phyloP scores from a whole-genome alignment of 2,329 filamentous ascomycete genomes.

The Aspergillus brunneoviolaceus region DNA sequence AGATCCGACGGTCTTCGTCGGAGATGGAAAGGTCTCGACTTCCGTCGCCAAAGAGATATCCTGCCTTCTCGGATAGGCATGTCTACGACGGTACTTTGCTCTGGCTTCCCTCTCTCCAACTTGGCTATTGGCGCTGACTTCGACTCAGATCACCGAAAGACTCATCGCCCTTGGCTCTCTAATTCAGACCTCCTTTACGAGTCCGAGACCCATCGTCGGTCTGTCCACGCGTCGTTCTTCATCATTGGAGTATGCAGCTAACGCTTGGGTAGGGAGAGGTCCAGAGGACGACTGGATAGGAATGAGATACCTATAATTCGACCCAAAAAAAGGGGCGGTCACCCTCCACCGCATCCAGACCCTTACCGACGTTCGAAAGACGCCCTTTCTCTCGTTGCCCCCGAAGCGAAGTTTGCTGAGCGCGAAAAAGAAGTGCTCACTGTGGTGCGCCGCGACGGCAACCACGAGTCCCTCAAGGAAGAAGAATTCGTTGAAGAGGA shows the following conservation, averaged over 20 bases:
- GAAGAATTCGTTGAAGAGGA: constrained; percentile 56
- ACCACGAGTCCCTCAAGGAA: constrained; percentile 30
- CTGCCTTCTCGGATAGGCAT: constrained; percentile 5
- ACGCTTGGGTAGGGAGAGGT: constrained; percentile 6
- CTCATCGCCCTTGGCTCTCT: constrained; percentile 1
- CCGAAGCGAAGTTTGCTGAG: constrained; percentile 31
- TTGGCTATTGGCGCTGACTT: background rate
- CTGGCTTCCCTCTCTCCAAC: background rate
- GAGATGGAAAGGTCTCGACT: constrained; percentile 38
- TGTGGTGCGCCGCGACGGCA: constrained; percentile 16
- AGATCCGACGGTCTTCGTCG: constrained; percentile 32
- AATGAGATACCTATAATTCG: constrained; percentile 64
- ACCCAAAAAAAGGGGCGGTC: constrained; percentile 42
- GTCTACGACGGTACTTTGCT: background rate
- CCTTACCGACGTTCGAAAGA: constrained; percentile 24
- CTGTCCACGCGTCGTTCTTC: constrained; percentile 22
- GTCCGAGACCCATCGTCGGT: constrained; percentile 57
- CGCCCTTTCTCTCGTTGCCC: constrained; percentile 21
- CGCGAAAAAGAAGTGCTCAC: constrained; percentile 25
- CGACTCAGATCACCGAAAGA: background rate
- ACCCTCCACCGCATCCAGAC: constrained; percentile 37
- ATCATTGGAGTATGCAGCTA: background rate
- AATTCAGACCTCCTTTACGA: constrained; percentile 48
- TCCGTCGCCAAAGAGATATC: constrained; percentile 23
- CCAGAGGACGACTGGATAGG: constrained; percentile 53